Evolutionary conservation across 441 rosid species (phyloP), one percentile per base, ranked within the genome.

Genomic region (Raphanus hybrid): DNA sequence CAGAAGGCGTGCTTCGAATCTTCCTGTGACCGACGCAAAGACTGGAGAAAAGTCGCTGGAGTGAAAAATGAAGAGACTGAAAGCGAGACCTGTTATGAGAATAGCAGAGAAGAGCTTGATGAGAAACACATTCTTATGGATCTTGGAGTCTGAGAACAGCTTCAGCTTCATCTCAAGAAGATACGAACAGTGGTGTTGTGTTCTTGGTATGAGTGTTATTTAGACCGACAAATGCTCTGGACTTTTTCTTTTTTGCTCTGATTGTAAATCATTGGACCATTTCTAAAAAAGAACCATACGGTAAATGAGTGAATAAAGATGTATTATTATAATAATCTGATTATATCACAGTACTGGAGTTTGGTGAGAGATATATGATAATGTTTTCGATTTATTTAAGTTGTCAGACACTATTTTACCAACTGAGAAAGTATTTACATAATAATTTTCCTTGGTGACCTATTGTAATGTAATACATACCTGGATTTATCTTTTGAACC

Each of bases 21-120:
- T 87, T 27, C 78, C 81, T 29, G 84, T 75, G 26, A 86, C 61
- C 35, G 85, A 60, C 7, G 75, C 89, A 9, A 84, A 81, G 63
- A 70, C 75, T 11, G 91, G 86, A 32, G 83, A 74, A 64, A 88
- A 82, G 34, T 82, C 89, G 37, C 69, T 15, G 26, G 87, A 87
- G 67, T 84, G 84, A 70, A 78, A 74, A 34, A 78, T 80, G 81
- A 91, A 78, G 68, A 93, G 81, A 72, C 88, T 79, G 69, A 92
- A 84, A 65, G 86, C 92, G 54, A 92, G 73, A 85, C 85, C 87
- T 35, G 84, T 45, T 27, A 89, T 77, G 29, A 96, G 82, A 78
- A 84, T 15, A 12, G 84, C 78, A 29, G 86, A 78, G n/a, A 81
- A 82, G 35, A 93, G 76, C 85, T 86, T 92, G 57, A 90, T 74